A percentile compares a stretch with the other conserved stretches of the same genome.
These are phyloP conservation scores for Boletus pseudo-olivaceus DNA, from an alignment of 768 basidiomycete species.

Conservation along the genomic window DNA sequence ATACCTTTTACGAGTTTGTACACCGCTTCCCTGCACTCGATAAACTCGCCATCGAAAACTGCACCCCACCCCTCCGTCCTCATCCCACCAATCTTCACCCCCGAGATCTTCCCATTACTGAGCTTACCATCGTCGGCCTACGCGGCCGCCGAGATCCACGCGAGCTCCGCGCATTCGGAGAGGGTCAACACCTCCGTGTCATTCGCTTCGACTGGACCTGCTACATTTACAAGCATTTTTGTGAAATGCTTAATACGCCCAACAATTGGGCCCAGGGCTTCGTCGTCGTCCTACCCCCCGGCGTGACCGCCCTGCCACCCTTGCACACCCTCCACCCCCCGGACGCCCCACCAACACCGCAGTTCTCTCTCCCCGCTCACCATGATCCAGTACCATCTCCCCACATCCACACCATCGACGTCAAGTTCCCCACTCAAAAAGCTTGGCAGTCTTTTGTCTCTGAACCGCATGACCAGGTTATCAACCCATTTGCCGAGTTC, in stretches of 20 bases:
- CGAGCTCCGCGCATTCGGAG: constrained; percentile 33
- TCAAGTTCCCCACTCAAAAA: constrained; percentile 30
- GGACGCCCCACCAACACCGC: not conserved
- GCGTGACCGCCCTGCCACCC: not conserved
- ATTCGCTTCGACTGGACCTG: constrained; percentile 44
- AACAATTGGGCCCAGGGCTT: constrained; percentile 17
- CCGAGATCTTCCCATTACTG: constrained; percentile 39
- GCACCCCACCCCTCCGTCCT: constrained; percentile 24
- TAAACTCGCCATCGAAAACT: constrained; percentile 41
- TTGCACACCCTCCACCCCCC: constrained; percentile 11
- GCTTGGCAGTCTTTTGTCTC: constrained; percentile 28
- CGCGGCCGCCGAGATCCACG: constrained; percentile 28
- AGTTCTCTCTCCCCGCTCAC: constrained; percentile 6
- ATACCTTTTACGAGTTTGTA: constrained; percentile 33
- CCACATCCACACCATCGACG: constrained; percentile 28
- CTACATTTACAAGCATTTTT: constrained; percentile 34
- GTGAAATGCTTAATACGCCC: not conserved
- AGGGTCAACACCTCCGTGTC: constrained; percentile 35
- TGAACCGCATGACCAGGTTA: constrained; percentile 27
- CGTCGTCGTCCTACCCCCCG: constrained; percentile 7
- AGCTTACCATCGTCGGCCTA: constrained; percentile 39
- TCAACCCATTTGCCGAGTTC: constrained; percentile 26
- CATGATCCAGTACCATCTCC: constrained; percentile 17
- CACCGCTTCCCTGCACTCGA: constrained; percentile 37
- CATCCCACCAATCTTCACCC: constrained; percentile 26